Evolutionary conservation across 257 asterid species (phyloP).

Genomic region (Lavandula angustifolia): DNA sequence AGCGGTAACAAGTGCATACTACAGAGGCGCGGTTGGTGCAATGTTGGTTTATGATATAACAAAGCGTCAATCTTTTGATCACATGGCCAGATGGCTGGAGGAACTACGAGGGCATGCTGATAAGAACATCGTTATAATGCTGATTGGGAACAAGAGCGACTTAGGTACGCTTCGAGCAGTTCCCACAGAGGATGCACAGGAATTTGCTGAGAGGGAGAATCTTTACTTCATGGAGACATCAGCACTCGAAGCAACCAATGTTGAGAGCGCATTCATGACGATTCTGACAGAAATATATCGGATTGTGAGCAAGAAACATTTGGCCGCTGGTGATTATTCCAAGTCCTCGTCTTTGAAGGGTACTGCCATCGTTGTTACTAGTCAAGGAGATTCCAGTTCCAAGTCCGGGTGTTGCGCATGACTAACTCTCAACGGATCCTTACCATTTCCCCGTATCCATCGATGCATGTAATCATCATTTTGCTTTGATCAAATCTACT

Average conservation of each 20-base stretch:
- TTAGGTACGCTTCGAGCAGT: constrained; percentile 76
- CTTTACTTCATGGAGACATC: constrained; percentile 89
- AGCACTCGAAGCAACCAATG: constrained; percentile 78
- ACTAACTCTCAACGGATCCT: constrained; percentile 1
- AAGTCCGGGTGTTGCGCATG: constrained; percentile 64
- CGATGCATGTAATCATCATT: too few relatives aligned
- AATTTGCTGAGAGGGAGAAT: constrained; percentile 84
- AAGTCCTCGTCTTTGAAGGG: constrained; percentile 61
- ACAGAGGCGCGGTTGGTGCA: constrained; percentile 95
- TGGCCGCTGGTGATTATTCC: constrained; percentile 47
- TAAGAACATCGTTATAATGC: constrained; percentile 86
- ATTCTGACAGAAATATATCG: constrained; percentile 60
- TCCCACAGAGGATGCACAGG: constrained; percentile 82
- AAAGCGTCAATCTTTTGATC: constrained; percentile 83
- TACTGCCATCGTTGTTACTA: constrained; percentile 60
- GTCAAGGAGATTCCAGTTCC: constrained; percentile 45
- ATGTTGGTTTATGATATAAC: constrained; percentile 83
- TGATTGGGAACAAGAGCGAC: constrained; percentile 76
- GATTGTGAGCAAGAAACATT: constrained; percentile 66
- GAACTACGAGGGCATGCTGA: constrained; percentile 84
- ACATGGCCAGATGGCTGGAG: constrained; percentile 91
- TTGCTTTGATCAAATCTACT: too few relatives aligned
- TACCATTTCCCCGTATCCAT: not conserved
- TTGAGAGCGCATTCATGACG: constrained; percentile 67
- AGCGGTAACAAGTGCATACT: constrained; percentile 89